Percentiles rank a stretch among this genome's conserved stretches.
Evolutionary conservation across 2,329 filamentous ascomycete genomes (phyloP).

Genomic region (Neofusicoccum kwambonambiense): DNA sequence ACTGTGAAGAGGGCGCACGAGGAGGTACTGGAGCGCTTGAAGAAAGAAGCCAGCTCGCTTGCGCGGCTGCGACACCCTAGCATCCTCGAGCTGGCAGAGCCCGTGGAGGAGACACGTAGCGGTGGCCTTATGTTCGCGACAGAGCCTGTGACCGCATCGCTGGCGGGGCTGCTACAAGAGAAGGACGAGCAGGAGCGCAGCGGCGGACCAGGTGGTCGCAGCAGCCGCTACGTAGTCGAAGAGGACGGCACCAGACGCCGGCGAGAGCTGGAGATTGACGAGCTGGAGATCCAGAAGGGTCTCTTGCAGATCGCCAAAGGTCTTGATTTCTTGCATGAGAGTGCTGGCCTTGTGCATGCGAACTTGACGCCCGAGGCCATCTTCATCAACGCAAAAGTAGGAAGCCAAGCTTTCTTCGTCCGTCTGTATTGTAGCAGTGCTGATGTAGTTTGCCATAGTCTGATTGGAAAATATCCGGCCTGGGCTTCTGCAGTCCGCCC

Average conservation of each 20-base stretch:
- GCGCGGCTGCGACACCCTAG: constrained; percentile 88
- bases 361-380: constrained; percentile 93
- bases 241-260: constrained; percentile 69
- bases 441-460: constrained; percentile 54
- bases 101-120: constrained; percentile 88
- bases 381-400: constrained; percentile 86
- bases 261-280: constrained; percentile 88
- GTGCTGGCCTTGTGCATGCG: constrained; percentile 87
- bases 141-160: constrained; percentile 84
- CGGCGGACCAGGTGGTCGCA: constrained; percentile 66
- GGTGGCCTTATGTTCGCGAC: constrained; percentile 96
- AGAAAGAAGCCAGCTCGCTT: constrained; percentile 85
- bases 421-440: constrained; percentile 10
- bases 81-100: constrained; percentile 88
- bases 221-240: constrained; percentile 78
- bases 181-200: constrained; percentile 83
- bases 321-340: constrained; percentile 92
- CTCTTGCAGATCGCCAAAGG: constrained; percentile 90
- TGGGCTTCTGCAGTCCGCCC: constrained; percentile 81
- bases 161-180: constrained; percentile 76
- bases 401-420: constrained; percentile 29
- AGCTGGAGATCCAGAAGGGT: constrained; percentile 96
- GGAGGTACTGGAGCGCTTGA: constrained; percentile 86
- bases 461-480: constrained; percentile 97
- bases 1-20: constrained; percentile 79